phyloP scores from a whole-genome alignment of 1,284 basidiomycete species.

The Gymnopus androsaceus region DNA sequence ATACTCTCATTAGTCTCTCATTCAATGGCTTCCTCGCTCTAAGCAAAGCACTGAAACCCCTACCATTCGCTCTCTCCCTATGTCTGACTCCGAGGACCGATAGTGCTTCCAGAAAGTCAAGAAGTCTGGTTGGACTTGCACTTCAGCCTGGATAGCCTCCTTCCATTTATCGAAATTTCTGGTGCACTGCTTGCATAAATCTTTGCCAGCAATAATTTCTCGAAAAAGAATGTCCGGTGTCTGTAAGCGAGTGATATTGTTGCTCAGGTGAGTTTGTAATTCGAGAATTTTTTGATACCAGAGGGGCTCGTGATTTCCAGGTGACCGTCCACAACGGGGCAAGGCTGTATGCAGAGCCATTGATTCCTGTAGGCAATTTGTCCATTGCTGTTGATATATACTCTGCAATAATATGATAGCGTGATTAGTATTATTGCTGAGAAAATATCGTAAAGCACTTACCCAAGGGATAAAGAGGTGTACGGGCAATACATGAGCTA shows the following conservation, averaged over 20 bases:
- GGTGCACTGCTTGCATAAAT: not conserved
- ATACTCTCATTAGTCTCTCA: no score
- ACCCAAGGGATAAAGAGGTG: slow-evolving; percentile 27
- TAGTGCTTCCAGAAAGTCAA: not conserved
- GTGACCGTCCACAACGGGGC: no score
- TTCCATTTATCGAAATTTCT: not conserved
- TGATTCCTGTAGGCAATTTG: not conserved
- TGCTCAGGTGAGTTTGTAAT: no score
- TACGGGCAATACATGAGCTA: slow-evolving; percentile 23
- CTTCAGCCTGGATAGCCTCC: not conserved
- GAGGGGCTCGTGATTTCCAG: no score
- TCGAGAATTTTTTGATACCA: no score
- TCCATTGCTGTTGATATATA: not conserved
- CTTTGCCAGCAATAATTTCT: no score
- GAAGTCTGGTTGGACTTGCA: not conserved
- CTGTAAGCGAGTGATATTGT: no score
- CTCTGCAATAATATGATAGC: not conserved
- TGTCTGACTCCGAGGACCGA: no score
- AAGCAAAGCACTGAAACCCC: no score
- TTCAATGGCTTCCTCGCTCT: no score
- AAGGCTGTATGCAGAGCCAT: no score
- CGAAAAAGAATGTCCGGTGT: no score
- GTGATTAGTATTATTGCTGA: not conserved
- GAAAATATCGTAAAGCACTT: not conserved
- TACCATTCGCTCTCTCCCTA: not conserved